Percentiles rank a stretch among this genome's conserved stretches.
Evolutionary conservation across 495 filamentous ascomycete species (phyloP).

Genomic region (Rusavskia elegans): DNA sequence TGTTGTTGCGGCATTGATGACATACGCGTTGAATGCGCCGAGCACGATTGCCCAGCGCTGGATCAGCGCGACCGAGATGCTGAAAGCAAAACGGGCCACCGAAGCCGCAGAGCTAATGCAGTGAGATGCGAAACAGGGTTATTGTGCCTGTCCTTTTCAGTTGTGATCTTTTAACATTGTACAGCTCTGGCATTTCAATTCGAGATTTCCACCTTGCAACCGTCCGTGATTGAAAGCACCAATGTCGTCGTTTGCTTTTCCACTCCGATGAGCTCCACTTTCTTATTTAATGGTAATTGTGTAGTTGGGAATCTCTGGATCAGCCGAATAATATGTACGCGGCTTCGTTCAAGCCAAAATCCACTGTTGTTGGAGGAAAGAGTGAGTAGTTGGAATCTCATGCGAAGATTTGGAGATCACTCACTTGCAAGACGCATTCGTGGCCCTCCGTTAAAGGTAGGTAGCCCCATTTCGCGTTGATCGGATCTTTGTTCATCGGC

Average conservation of each 20-base stretch:
- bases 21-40: conserved; percentile 10
- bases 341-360: conserved; percentile 33
- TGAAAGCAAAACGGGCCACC: conserved; percentile 1
- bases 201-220: conserved; percentile 1
- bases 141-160: not conserved
- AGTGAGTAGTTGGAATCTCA: not conserved
- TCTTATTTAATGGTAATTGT: conserved; percentile 1
- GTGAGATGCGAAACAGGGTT: not conserved
- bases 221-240: conserved; percentile 2
- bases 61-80: not conserved
- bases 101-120: conserved; percentile 7
- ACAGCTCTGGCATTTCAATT: not conserved
- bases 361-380: conserved; percentile 14
- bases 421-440: conserved; percentile 34
- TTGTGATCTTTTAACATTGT: no score
- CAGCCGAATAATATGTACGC: conserved; percentile 27
- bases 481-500: conserved; percentile 12
- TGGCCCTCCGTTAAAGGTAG: conserved; percentile 36
- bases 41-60: conserved; percentile 6
- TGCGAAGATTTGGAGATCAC: conserved; percentile 4
- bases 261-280: conserved; percentile 5
- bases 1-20: conserved; percentile 9
- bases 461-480: conserved; percentile 25
- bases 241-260: conserved; percentile 9
- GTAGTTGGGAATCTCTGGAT: conserved; percentile 25